Conservation (phyloP, 208 protist genomes). For the Kentomonas sorsogonicus region DNA sequence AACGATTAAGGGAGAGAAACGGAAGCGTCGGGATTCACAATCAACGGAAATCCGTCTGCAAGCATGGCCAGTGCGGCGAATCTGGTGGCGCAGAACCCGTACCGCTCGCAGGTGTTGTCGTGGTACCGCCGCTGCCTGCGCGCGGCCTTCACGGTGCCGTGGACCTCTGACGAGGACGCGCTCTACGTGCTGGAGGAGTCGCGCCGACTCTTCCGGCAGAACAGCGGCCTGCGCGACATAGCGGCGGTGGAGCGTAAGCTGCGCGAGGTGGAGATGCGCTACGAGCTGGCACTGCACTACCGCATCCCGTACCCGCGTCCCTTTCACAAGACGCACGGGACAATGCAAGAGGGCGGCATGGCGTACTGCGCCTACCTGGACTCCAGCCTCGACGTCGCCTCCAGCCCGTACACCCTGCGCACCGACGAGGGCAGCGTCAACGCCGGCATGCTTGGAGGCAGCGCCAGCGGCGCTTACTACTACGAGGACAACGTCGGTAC, state of each 20-base stretch:
- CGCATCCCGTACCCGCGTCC: conserved; percentile 78
- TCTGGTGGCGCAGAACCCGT: conserved; percentile 43
- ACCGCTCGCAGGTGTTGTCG: conserved; percentile 53
- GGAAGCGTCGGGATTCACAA: too few species aligned
- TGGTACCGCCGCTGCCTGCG: conserved; percentile 85
- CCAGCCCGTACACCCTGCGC: conserved; percentile 59
- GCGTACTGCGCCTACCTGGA: conserved; percentile 80
- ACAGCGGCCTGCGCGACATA: conserved; percentile 53
- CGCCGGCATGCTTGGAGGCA: conserved; percentile 58
- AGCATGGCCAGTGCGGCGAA: too few species aligned
- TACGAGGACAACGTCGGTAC: conserved; percentile 42
- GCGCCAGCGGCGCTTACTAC: conserved; percentile 27
- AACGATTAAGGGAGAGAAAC: too few species aligned
- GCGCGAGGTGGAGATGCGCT: conserved; percentile 87
- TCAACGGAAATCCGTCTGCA: too few species aligned
- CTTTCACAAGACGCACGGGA: conserved; percentile 75
- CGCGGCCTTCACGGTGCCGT: conserved; percentile 71
- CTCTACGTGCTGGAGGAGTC: conserved; percentile 83
- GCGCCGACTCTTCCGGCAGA: conserved; percentile 66
- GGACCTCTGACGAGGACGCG: conserved; percentile 78
- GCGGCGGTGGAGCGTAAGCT: conserved; percentile 66
- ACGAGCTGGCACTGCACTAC: conserved; percentile 83
- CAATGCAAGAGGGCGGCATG: conserved; percentile 74
- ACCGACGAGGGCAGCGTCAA: conserved; percentile 70
- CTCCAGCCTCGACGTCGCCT: conserved; percentile 73